A percentile compares a stretch with the other conserved stretches of the same genome.
Evolutionary conservation across 495 filamentous ascomycete species (phyloP).

Genomic region (Podospora sp.): DNA sequence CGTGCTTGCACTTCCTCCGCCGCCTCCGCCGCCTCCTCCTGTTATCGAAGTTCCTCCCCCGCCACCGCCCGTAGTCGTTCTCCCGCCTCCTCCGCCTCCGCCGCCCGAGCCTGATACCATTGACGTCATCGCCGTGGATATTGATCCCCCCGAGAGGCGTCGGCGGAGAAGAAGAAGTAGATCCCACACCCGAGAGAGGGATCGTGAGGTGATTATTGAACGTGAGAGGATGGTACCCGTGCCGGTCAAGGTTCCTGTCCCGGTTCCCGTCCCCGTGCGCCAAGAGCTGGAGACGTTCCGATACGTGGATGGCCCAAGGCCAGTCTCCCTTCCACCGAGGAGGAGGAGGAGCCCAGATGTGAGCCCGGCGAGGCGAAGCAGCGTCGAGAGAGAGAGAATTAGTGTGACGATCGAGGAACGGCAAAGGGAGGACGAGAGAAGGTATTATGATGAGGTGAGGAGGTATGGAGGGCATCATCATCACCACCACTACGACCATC

Average conservation of each 20-base stretch:
- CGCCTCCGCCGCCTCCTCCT: slow-evolving; percentile 30
- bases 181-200: slow-evolving; percentile 29
- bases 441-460: neutral
- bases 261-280: slow-evolving; percentile 28
- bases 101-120: slow-evolving; percentile 42
- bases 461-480: neutral
- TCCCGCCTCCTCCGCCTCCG: slow-evolving; percentile 32
- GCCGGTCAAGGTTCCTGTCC: slow-evolving; percentile 41
- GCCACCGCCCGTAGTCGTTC: slow-evolving; percentile 24
- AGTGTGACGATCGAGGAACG: slow-evolving; percentile 23
- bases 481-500: neutral
- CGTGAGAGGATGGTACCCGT: slow-evolving; percentile 47
- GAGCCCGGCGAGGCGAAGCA: slow-evolving; percentile 11
- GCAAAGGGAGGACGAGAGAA: slow-evolving; percentile 5
- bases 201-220: slow-evolving; percentile 52
- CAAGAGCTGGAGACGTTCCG: slow-evolving; percentile 50
- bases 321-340: slow-evolving; percentile 9
- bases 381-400: slow-evolving; percentile 14
- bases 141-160: slow-evolving; percentile 41
- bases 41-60: slow-evolving; percentile 29
- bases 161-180: slow-evolving; percentile 27
- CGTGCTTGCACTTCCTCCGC: slow-evolving; percentile 12
- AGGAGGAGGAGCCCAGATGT: slow-evolving; percentile 4
- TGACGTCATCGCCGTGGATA: slow-evolving; percentile 56
- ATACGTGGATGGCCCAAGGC: slow-evolving; percentile 29